Conservation (phyloP, 495 filamentous ascomycete species). For the Podospora didyma region DNA sequence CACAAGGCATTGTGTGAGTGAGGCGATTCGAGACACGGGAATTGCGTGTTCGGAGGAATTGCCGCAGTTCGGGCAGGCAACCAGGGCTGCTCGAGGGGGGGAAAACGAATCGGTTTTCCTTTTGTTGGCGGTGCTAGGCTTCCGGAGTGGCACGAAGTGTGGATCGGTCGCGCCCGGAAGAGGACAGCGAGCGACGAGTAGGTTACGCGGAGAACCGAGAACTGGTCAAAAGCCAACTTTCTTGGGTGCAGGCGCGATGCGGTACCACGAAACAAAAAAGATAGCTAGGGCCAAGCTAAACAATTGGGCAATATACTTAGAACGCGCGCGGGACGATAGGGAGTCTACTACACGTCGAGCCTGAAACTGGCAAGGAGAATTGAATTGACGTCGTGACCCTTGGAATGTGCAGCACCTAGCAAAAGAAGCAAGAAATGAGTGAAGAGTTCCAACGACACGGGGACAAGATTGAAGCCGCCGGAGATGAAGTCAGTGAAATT, state of each 20-base stretch:
- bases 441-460: constrained; percentile 8
- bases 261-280: neutral
- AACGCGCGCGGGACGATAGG: no score
- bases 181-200: neutral
- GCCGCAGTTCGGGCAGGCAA: no score
- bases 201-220: neutral
- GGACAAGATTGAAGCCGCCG: constrained; percentile 22
- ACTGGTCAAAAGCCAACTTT: neutral
- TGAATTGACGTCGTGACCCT: neutral
- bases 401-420: neutral
- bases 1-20: constrained; percentile 49
- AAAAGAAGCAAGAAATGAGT: neutral
- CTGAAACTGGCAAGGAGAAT: neutral
- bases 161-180: neutral
- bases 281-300: no score
- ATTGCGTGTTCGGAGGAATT: neutral
- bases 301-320: no score
- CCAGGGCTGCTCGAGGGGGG: no score
- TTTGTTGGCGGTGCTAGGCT: neutral
- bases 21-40: neutral
- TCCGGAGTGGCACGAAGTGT: no score
- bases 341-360: no score
- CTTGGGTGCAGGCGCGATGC: neutral
- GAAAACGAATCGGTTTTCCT: neutral
- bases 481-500: constrained; percentile 30